Base-by-base conservation (phyloP, 2,329 filamentous ascomycete species). In the Paracoccidioides lutzii region DNA sequence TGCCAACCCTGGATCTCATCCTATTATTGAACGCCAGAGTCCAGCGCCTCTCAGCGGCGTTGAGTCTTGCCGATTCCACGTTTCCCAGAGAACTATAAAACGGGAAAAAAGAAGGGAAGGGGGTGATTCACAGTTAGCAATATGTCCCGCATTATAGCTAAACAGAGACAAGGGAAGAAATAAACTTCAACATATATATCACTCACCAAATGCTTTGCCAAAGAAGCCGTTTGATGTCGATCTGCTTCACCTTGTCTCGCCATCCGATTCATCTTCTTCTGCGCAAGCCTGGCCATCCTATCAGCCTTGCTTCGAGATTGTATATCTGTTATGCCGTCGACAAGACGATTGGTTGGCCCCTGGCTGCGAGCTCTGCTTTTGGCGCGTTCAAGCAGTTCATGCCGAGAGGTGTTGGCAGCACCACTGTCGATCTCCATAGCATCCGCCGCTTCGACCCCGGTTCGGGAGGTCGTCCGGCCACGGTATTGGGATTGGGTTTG, bases 181-280 rank as follows among this genome's bases (percentile, higher is more conserved):
- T n/a, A 52, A 15, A 51, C 57, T n/a, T 35, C 37, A 37, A 38
- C 22, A 52, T 41, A 12, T 45, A 60, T 22, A 22, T 22, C 63
- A 81, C 84, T 72, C 80, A 95, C 85, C 81, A 98, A 78, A 76
- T 97, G 93, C 77, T 95, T 98, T 60, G 84, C 82, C 73, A 95
- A 75, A 54, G 87, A 80, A 41, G 87, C 87, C 55, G 84, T 84
- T 59, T 83, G 83, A 75, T 97, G 91, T 69, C 94, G 83, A 79
- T 98, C 93, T 59, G 86, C 90, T 77, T 98, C 93, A 78, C 93
- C 93, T 79, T 94, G 88, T 72, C 90, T 84, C 46, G 93, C 93
- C 86, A 94, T 93, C 62, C 91, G 83, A 78, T 98, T 98, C 90
- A 94, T 96, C 82, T 90, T 91, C 80, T 91, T 90, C 84, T 98